Percentiles rank a stretch among this genome's conserved stretches.
Conservation (phyloP, 2,329 filamentous ascomycete genomes). For the Paramyrothecium sp. region DNA sequence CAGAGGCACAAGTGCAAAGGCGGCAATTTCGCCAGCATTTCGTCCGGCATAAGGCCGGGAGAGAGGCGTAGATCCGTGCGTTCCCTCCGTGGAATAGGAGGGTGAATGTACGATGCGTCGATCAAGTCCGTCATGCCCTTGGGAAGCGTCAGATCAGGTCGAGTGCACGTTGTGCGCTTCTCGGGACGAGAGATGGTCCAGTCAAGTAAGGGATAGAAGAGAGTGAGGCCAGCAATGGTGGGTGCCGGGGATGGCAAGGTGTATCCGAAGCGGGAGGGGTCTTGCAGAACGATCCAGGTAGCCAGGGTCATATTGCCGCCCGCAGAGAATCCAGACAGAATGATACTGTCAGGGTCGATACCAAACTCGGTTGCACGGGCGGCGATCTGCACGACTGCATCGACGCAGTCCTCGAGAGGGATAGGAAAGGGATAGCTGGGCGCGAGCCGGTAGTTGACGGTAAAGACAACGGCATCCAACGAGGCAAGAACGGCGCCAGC, state of each 20-base stretch:
- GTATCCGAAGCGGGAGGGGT: conserved; percentile 39
- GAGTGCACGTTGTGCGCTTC: conserved; percentile 51
- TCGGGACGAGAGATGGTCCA: conserved; percentile 56
- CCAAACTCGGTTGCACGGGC: conserved; percentile 54
- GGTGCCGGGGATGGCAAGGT: conserved; percentile 37
- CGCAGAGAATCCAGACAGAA: conserved; percentile 63
- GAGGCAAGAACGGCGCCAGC: conserved; percentile 50
- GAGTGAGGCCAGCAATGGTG: conserved; percentile 48
- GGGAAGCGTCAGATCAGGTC: conserved; percentile 58
- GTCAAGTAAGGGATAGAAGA: conserved; percentile 64
- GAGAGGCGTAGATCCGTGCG: conserved; percentile 55
- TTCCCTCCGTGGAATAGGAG: conserved; percentile 41
- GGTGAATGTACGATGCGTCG: conserved; percentile 60
- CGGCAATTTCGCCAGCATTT: conserved; percentile 49
- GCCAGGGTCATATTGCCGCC: conserved; percentile 57
- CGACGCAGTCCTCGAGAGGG: conserved; percentile 63
- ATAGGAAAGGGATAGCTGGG: conserved; percentile 64
- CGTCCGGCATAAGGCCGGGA: conserved; percentile 54
- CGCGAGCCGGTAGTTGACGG: conserved; percentile 67
- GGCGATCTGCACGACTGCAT: conserved; percentile 61
- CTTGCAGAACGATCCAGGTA: conserved; percentile 43
- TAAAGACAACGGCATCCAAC: conserved; percentile 58
- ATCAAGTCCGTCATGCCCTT: conserved; percentile 60
- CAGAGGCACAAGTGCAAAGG: conserved; percentile 60
- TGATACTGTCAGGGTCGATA: conserved; percentile 54